phyloP scores from a whole-genome alignment of 768 basidiomycete genomes.

The Lactifluus rugatus region DNA sequence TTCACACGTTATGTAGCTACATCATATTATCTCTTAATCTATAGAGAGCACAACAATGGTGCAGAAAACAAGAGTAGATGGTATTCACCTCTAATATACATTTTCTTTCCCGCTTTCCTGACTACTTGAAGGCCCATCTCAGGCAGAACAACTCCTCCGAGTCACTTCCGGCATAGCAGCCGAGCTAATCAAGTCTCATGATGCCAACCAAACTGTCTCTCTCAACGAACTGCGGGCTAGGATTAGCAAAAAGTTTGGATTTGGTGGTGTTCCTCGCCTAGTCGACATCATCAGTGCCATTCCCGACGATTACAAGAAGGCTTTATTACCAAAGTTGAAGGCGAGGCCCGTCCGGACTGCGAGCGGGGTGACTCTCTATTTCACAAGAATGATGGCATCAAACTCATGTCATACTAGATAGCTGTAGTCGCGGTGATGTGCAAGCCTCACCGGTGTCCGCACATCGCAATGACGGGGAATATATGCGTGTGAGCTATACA shows the following conservation, averaged over 20 bases:
- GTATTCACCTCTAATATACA: slow-evolving; percentile 15
- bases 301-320: slow-evolving; percentile 94
- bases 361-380: slow-evolving; percentile 67
- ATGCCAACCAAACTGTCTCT: slow-evolving; percentile 66
- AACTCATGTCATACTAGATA: slow-evolving; percentile 42
- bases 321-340: slow-evolving; percentile 76
- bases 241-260: slow-evolving; percentile 83
- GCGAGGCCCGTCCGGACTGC: slow-evolving; percentile 95
- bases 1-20: too few relatives aligned
- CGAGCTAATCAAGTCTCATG: slow-evolving; percentile 83
- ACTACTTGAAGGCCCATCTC: slow-evolving; percentile 52
- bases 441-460: slow-evolving; percentile 98
- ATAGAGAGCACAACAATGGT: slow-evolving; percentile 25
- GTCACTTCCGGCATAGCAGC: slow-evolving; percentile 93
- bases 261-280: slow-evolving; percentile 79
- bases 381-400: neutral
- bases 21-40: too few relatives aligned
- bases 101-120: neutral
- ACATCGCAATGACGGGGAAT: slow-evolving; percentile 99
- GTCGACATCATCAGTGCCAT: slow-evolving; percentile 99
- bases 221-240: slow-evolving; percentile 81
- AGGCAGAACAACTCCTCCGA: slow-evolving; percentile 82
- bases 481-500: slow-evolving; percentile 78
- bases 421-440: slow-evolving; percentile 99
- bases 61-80: slow-evolving; percentile 34